phyloP scores from a whole-genome alignment of 1,284 basidiomycete genomes.

The Fomitopsis schrenkii region DNA sequence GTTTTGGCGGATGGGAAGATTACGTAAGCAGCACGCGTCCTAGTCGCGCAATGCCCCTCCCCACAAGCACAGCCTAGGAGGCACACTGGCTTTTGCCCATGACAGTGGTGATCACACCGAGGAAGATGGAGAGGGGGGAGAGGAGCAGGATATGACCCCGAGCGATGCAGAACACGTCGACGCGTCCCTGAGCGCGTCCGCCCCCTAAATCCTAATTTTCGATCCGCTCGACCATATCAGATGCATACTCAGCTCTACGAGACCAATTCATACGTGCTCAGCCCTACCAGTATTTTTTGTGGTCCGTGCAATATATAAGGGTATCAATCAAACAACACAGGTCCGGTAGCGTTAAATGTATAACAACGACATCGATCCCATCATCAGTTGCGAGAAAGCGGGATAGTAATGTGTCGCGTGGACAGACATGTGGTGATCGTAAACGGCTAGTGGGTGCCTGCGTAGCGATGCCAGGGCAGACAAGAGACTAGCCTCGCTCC shows the following conservation, averaged over 20 bases:
- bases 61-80: too few relatives aligned
- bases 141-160: too few relatives aligned
- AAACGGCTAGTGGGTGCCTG: not conserved
- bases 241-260: not conserved
- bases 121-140: too few relatives aligned
- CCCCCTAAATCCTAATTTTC: too few relatives aligned
- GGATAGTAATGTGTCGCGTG: not conserved
- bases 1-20: too few relatives aligned
- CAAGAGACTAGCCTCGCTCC: not conserved
- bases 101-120: too few relatives aligned
- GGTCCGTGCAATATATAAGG: not conserved
- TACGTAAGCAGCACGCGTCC: too few relatives aligned
- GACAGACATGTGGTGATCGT: not conserved
- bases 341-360: not conserved
- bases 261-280: not conserved
- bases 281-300: not conserved
- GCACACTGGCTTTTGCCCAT: too few relatives aligned
- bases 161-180: too few relatives aligned
- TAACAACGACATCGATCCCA: not conserved
- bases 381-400: not conserved
- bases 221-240: too few relatives aligned
- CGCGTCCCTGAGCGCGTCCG: too few relatives aligned
- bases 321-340: conserved; percentile 1
- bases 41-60: too few relatives aligned
- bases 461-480: not conserved